phyloP scores from a whole-genome alignment of 1,139 yeast species.

The Kazachstania sp. region DNA sequence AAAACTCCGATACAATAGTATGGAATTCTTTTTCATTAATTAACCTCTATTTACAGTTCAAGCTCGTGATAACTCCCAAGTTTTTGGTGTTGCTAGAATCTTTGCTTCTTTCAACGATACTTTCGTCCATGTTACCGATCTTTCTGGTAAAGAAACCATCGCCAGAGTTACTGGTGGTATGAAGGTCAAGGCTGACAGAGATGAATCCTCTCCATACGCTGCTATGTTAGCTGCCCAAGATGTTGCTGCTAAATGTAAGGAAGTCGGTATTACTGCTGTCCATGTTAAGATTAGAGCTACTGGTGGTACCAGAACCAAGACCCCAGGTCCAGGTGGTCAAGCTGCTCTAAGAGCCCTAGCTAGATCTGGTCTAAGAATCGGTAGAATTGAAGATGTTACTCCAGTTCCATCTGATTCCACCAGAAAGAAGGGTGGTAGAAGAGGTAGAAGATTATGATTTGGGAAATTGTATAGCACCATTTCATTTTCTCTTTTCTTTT shows the following conservation, averaged over 20 bases:
- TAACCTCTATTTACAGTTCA: slow-evolving; percentile 34
- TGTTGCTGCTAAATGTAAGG: slow-evolving; percentile 98
- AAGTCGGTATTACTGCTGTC: slow-evolving; percentile 99
- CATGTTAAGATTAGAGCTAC: slow-evolving; percentile 99
- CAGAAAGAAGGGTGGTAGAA: slow-evolving; percentile 99
- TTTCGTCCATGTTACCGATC: slow-evolving; percentile 98
- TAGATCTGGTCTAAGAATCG: slow-evolving; percentile 99
- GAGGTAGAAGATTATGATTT: slow-evolving; percentile 99
- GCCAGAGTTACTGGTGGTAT: slow-evolving; percentile 99
- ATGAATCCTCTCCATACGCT: slow-evolving; percentile 99
- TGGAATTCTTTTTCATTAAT: background rate
- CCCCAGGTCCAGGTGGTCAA: slow-evolving; percentile 99
- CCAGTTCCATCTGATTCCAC: slow-evolving; percentile 99
- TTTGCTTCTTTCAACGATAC: slow-evolving; percentile 99
- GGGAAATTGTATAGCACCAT: background rate
- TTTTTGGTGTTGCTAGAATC: slow-evolving; percentile 99
- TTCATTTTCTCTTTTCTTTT: background rate
- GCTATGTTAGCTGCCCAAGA: slow-evolving; percentile 99
- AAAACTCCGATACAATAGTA: background rate
- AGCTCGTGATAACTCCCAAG: slow-evolving; percentile 95
- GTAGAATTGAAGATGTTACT: slow-evolving; percentile 99
- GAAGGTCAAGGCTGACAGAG: slow-evolving; percentile 99
- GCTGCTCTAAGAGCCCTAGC: slow-evolving; percentile 99
- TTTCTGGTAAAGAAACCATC: slow-evolving; percentile 99
- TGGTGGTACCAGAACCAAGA: slow-evolving; percentile 99